phyloP scores from a whole-genome alignment of 73 alveolate species.

The Urostyla sp. region DNA sequence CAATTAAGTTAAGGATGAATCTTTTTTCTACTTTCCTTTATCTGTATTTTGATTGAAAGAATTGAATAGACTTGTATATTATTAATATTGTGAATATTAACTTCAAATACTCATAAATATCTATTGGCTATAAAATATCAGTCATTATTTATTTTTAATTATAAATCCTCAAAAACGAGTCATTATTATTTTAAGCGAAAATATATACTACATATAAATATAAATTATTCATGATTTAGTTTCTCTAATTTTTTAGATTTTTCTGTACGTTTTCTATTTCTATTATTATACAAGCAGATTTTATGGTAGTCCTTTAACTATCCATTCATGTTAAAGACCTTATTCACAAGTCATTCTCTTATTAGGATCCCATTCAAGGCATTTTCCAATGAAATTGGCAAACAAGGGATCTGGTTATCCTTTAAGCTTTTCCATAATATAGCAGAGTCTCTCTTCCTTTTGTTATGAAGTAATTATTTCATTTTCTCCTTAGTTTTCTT shows the following conservation, averaged over 20 bases:
- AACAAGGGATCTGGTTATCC: conserved; percentile 83
- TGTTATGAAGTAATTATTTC: conserved; percentile 72
- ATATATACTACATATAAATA: too few relatives aligned
- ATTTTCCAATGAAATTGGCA: conserved; percentile 73
- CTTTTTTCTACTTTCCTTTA: not conserved
- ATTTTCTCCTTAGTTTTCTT: too few relatives aligned
- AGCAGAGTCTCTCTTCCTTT: conserved; percentile 70
- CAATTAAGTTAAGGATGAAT: not conserved
- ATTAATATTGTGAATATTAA: too few relatives aligned
- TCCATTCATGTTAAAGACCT: conserved; percentile 82
- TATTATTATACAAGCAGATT: not conserved
- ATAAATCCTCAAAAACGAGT: too few relatives aligned
- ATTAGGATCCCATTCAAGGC: conserved; percentile 79
- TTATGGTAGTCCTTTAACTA: conserved; percentile 9
- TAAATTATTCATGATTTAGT: too few relatives aligned
- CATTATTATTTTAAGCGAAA: too few relatives aligned
- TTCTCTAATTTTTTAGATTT: not conserved
- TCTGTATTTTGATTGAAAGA: not conserved
- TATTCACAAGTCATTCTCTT: conserved; percentile 87
- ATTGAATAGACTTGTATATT: too few relatives aligned
- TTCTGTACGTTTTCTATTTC: not conserved
- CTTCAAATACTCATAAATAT: too few relatives aligned
- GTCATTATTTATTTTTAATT: too few relatives aligned
- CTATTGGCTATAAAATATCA: too few relatives aligned
- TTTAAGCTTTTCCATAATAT: conserved; percentile 83